These are phyloP conservation scores for Filobasidium uniguttulatum DNA, from an alignment of 1,284 basidiomycete species.

Conservation along the genomic window DNA sequence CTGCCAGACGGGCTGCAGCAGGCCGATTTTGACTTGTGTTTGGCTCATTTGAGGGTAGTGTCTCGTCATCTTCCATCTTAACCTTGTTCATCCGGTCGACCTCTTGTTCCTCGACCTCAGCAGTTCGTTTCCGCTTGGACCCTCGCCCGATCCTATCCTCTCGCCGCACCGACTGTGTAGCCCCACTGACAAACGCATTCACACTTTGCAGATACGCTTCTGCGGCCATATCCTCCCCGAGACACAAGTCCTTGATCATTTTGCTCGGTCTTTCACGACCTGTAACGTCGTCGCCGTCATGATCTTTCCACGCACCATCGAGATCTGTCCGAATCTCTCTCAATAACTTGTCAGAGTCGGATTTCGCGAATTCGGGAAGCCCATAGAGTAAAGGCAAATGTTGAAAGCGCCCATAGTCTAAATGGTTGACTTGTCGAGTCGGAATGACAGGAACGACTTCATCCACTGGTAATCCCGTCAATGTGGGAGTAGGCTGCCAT, in stretches of 20 bases:
- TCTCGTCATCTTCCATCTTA: neutral
- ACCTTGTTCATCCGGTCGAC: constrained; percentile 7
- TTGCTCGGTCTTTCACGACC: constrained; percentile 22
- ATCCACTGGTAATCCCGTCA: constrained; percentile 13
- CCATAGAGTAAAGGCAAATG: constrained; percentile 18
- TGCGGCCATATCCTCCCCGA: constrained; percentile 18
- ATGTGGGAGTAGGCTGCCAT: constrained; percentile 31
- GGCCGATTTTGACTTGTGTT: too few species aligned
- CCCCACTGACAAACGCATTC: constrained; percentile 27
- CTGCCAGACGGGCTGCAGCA: neutral
- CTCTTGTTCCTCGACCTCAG: neutral
- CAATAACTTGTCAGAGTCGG: neutral
- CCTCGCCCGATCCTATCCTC: constrained; percentile 10
- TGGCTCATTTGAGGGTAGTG: neutral
- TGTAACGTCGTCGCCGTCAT: constrained; percentile 20
- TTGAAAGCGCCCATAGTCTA: constrained; percentile 25
- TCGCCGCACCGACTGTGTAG: neutral
- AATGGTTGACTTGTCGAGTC: constrained; percentile 17
- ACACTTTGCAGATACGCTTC: constrained; percentile 32
- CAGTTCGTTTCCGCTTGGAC: constrained; percentile 8
- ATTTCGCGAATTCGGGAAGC: neutral
- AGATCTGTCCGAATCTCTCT: neutral
- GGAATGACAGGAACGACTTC: constrained; percentile 18
- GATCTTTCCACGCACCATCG: constrained; percentile 4
- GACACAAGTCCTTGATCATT: constrained; percentile 24